These are phyloP conservation scores for Dinochytrium kinnereticum DNA, from an alignment of 371 early-diverging fungal species.

Conservation along the genomic window DNA sequence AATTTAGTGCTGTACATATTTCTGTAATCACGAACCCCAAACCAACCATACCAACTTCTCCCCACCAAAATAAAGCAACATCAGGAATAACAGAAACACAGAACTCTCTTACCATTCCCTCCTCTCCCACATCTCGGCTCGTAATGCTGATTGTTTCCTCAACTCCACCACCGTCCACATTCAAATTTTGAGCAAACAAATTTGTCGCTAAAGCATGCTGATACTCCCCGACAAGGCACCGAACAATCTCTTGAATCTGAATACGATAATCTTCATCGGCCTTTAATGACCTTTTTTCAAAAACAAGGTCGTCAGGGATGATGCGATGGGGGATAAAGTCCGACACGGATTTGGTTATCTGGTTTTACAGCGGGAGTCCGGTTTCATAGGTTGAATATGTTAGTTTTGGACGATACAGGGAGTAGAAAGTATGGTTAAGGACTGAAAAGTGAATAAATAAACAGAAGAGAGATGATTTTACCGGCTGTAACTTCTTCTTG, in stretches of 20 bases:
- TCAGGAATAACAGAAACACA: neutral
- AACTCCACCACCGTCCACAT: neutral
- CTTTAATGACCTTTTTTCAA: slow-evolving; percentile 47
- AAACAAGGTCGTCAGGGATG: slow-evolving; percentile 45
- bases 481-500: slow-evolving; percentile 58
- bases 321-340: slow-evolving; percentile 55
- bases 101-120: slow-evolving; percentile 36
- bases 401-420: too few species aligned
- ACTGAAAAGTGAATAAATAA: neutral
- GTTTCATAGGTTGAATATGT: too few species aligned
- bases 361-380: too few species aligned
- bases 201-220: slow-evolving; percentile 26
- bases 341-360: slow-evolving; percentile 55
- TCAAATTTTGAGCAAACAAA: slow-evolving; percentile 4
- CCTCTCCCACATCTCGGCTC: slow-evolving; percentile 24
- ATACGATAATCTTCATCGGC: slow-evolving; percentile 53
- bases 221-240: slow-evolving; percentile 50
- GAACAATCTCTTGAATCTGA: slow-evolving; percentile 48
- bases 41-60: neutral
- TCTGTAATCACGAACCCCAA: slow-evolving; percentile 3
- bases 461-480: slow-evolving; percentile 20
- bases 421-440: neutral
- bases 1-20: neutral
- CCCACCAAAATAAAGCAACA: neutral
- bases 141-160: slow-evolving; percentile 15